phyloP scores from a whole-genome alignment of 306 rosid species.

The Casuarina equisetifolia region DNA sequence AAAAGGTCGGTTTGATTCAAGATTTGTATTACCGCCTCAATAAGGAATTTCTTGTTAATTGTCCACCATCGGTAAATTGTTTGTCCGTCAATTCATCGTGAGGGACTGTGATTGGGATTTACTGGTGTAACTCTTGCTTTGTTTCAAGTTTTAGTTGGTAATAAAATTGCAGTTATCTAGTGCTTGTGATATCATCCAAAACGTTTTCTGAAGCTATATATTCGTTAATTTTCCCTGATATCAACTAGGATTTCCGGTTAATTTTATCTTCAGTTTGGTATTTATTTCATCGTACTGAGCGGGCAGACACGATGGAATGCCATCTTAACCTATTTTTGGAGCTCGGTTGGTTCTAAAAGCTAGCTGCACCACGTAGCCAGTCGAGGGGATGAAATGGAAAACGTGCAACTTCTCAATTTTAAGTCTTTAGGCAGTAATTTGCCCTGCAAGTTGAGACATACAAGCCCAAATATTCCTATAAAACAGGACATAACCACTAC shows the following conservation, averaged over 20 bases:
- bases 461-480: no score
- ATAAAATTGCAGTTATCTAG: neutral
- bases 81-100: neutral
- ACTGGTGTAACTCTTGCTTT: neutral
- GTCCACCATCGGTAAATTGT: constrained; percentile 13
- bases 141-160: neutral
- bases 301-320: no score
- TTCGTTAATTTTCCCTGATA: neutral
- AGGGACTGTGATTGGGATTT: neutral
- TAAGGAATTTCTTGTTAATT: constrained; percentile 28
- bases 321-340: no score
- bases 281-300: no score
- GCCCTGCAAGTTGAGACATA: neutral
- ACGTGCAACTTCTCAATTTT: neutral
- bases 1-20: constrained; percentile 28
- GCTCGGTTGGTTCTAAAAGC: neutral
- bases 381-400: no score
- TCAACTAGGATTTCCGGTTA: neutral
- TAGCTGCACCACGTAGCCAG: no score
- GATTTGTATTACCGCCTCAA: constrained; percentile 26
- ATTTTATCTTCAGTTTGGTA: no score
- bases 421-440: no score
- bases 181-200: neutral
- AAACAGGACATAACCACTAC: no score
- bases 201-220: neutral